Conservation (phyloP, 768 basidiomycete species). For the Tylopilus felleus region DNA sequence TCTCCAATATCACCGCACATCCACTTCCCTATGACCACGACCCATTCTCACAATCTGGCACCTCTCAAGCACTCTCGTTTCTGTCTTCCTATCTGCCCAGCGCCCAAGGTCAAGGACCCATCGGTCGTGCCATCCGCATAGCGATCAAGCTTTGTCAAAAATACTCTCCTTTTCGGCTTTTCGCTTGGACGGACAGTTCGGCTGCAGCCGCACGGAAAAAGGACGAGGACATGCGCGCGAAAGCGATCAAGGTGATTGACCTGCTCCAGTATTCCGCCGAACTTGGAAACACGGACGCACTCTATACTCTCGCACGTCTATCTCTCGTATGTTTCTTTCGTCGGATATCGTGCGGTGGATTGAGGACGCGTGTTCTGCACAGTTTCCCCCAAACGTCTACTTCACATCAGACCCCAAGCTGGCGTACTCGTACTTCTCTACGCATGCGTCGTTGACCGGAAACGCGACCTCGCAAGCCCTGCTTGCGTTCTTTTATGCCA, state of each 20-base stretch:
- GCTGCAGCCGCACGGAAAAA: constrained; percentile 45
- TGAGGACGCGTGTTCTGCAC: background rate
- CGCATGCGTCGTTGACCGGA: constrained; percentile 67
- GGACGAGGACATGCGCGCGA: constrained; percentile 64
- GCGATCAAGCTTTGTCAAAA: constrained; percentile 62
- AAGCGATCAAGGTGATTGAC: constrained; percentile 80
- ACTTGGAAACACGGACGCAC: constrained; percentile 69
- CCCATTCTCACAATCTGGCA: constrained; percentile 34
- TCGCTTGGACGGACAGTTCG: constrained; percentile 42
- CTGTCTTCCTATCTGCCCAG: constrained; percentile 67
- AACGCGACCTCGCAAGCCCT: constrained; percentile 85
- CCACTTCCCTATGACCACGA: constrained; percentile 57
- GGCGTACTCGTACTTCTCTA: constrained; percentile 60
- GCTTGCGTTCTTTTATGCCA: constrained; percentile 85
- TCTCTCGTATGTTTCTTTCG: constrained; percentile 52
- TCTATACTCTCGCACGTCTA: constrained; percentile 63
- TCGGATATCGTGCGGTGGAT: background rate
- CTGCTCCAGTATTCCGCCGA: constrained; percentile 78
- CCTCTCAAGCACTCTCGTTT: constrained; percentile 46
- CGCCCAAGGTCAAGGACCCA: constrained; percentile 72
- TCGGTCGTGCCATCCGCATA: constrained; percentile 69
- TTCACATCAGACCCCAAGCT: constrained; percentile 58
- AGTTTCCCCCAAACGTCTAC: constrained; percentile 75
- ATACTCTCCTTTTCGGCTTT: constrained; percentile 44
- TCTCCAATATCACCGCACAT: constrained; percentile 60